phyloP scores from a whole-genome alignment of 2,329 filamentous ascomycete genomes.

The Ceratocystis cubensis region DNA sequence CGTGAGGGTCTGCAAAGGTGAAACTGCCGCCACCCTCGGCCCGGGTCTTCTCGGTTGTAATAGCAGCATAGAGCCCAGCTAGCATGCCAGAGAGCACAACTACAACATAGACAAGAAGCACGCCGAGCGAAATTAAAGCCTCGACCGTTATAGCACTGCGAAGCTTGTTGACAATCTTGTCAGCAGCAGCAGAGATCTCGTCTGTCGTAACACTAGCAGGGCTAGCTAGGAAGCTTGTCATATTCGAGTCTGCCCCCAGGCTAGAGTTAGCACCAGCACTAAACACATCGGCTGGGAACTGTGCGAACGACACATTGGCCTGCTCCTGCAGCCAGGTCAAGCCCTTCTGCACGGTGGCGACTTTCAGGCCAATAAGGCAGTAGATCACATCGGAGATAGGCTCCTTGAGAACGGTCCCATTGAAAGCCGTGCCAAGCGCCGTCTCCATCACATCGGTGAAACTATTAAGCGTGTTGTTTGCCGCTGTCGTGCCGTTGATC shows the following conservation, averaged over 20 bases:
- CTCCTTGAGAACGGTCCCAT: slow-evolving; percentile 64
- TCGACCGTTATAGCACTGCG: slow-evolving; percentile 58
- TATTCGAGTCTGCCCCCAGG: slow-evolving; percentile 44
- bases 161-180: slow-evolving; percentile 55
- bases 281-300: slow-evolving; percentile 68
- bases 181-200: slow-evolving; percentile 66
- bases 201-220: slow-evolving; percentile 62
- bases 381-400: slow-evolving; percentile 69
- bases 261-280: slow-evolving; percentile 59
- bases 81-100: slow-evolving; percentile 62
- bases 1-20: slow-evolving; percentile 1
- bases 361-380: slow-evolving; percentile 79
- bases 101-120: slow-evolving; percentile 67
- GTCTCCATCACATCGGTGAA: slow-evolving; percentile 69
- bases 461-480: slow-evolving; percentile 73
- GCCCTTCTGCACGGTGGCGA: slow-evolving; percentile 70
- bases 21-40: slow-evolving; percentile 26
- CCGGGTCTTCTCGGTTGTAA: slow-evolving; percentile 45
- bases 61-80: slow-evolving; percentile 51
- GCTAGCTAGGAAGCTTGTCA: slow-evolving; percentile 63
- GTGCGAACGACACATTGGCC: slow-evolving; percentile 69
- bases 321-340: slow-evolving; percentile 90
- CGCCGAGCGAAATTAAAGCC: slow-evolving; percentile 61
- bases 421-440: slow-evolving; percentile 65
- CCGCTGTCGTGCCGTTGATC: slow-evolving; percentile 63